Conservation (phyloP, 148 eudicot species). For the Rhododendron vialii region DNA sequence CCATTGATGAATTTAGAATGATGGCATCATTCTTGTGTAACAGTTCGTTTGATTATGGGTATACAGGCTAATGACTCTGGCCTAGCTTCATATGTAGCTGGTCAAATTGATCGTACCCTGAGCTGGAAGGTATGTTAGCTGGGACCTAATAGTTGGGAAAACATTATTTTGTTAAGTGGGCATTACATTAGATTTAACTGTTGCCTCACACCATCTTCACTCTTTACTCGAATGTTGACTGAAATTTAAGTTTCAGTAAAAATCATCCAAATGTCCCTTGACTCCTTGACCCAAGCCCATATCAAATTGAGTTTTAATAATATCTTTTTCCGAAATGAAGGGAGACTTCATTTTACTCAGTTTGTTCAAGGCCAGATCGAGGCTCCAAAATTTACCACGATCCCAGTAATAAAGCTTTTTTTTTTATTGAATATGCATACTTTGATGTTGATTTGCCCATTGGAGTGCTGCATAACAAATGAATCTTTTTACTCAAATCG, state of each 20-base stretch:
- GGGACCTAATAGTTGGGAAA: neutral
- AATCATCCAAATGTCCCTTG: neutral
- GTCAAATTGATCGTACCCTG: conserved; percentile 86
- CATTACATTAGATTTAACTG: neutral
- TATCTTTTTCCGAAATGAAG: neutral
- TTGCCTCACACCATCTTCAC: neutral
- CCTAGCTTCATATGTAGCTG: conserved; percentile 90
- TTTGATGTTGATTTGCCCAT: neutral
- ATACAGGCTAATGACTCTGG: conserved; percentile 86
- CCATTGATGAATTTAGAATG: neutral
- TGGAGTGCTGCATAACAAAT: neutral
- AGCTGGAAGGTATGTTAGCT: conserved; percentile 80
- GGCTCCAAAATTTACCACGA: neutral
- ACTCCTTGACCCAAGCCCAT: neutral
- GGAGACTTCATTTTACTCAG: neutral
- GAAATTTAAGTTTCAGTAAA: neutral
- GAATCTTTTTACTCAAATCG: neutral
- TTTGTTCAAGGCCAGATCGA: neutral
- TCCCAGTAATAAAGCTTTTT: neutral
- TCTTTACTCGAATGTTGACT: neutral
- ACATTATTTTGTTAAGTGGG: neutral
- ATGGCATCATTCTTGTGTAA: neutral
- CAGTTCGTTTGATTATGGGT: neutral
- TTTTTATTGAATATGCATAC: neutral
- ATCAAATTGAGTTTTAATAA: neutral